Percentiles rank a stretch among this genome's conserved stretches.
Evolutionary conservation across 2,329 filamentous ascomycete genomes (phyloP).

Genomic region (Lomentospora prolificans): DNA sequence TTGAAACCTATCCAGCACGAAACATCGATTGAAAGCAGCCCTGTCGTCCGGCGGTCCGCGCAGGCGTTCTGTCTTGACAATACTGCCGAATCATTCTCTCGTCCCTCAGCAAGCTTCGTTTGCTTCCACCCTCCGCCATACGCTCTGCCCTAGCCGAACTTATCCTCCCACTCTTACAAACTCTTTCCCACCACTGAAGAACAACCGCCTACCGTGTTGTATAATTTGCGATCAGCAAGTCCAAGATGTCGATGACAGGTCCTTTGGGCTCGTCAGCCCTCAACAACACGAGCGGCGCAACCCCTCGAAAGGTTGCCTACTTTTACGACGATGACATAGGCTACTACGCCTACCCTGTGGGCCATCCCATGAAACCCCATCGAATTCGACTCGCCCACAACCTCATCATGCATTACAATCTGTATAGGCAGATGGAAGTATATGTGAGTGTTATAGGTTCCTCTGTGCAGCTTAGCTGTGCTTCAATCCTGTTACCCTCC

Average conservation of each 20-base stretch:
- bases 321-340: conserved; percentile 98
- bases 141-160: no score
- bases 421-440: conserved; percentile 94
- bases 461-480: no score
- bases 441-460: conserved; percentile 73
- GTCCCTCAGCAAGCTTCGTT: background rate
- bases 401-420: conserved; percentile 88
- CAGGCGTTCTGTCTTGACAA: no score
- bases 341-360: conserved; percentile 94
- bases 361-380: conserved; percentile 98
- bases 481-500: background rate
- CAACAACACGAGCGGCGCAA: conserved; percentile 23
- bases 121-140: background rate
- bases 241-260: conserved; percentile 1
- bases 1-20: no score
- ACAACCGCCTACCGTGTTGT: background rate
- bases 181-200: background rate
- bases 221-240: background rate
- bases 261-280: conserved; percentile 35
- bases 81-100: background rate
- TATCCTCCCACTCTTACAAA: no score
- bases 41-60: no score
- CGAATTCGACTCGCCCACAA: conserved; percentile 90
- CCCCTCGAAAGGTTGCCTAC: conserved; percentile 80
- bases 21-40: no score